phyloP scores from a whole-genome alignment of 2,329 filamentous ascomycete species.

The Neobulgaria alba region DNA sequence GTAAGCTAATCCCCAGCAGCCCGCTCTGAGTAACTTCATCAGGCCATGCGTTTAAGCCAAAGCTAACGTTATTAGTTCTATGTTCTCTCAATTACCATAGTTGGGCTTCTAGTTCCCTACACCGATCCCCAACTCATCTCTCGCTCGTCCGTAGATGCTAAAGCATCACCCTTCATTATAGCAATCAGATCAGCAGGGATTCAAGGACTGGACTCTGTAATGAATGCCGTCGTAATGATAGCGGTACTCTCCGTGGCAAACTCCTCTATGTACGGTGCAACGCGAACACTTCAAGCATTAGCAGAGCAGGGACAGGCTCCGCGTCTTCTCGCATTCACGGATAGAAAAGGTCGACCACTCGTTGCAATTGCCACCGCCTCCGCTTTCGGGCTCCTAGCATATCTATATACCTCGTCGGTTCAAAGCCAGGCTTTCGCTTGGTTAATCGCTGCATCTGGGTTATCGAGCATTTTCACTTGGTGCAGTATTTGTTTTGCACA shows the following conservation, averaged over 20 bases:
- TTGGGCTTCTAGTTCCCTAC: constrained; percentile 77
- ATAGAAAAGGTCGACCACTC: constrained; percentile 71
- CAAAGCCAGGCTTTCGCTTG: constrained; percentile 62
- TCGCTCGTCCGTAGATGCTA: constrained; percentile 52
- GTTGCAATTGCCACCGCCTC: constrained; percentile 61
- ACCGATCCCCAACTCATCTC: constrained; percentile 54
- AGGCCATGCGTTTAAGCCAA: no score
- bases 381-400: constrained; percentile 63
- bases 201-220: constrained; percentile 69
- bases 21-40: constrained; percentile 48
- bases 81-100: constrained; percentile 69
- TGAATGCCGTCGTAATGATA: constrained; percentile 90
- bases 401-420: constrained; percentile 55
- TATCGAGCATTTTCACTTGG: constrained; percentile 73
- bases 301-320: constrained; percentile 84
- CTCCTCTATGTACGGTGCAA: constrained; percentile 84
- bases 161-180: constrained; percentile 87
- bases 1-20: constrained; percentile 32
- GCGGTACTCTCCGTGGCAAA: constrained; percentile 88
- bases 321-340: constrained; percentile 68
- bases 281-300: constrained; percentile 79
- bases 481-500: constrained; percentile 76
- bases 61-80: constrained; percentile 60
- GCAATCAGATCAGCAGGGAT: constrained; percentile 82
- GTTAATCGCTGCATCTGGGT: constrained; percentile 67